A percentile compares a stretch with the other conserved stretches of the same genome.
Evolutionary conservation across 257 asterid species (phyloP).

Genomic region (Solanum microdontum): DNA sequence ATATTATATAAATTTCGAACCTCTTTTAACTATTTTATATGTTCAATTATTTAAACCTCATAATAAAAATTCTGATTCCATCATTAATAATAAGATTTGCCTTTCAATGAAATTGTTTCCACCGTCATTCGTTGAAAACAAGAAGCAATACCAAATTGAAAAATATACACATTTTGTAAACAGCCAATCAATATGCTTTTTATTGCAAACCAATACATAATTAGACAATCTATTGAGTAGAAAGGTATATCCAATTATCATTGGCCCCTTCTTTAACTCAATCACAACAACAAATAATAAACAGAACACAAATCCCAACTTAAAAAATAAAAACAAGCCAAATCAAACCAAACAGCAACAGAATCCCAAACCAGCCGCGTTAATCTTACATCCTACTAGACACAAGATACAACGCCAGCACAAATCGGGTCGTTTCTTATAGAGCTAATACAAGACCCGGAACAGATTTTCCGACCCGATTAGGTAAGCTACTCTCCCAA

Average conservation of each 20-base stretch:
- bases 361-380: neutral
- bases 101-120: neutral
- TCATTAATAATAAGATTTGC: neutral
- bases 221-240: neutral
- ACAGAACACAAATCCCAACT: neutral
- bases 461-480: constrained; percentile 79
- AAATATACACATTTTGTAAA: neutral
- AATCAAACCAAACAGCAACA: constrained; percentile 6
- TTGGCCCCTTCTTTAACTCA: constrained; percentile 17
- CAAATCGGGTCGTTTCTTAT: constrained; percentile 1
- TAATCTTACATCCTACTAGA: neutral
- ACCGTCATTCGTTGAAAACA: neutral
- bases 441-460: constrained; percentile 83
- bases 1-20: too few species aligned
- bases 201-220: constrained; percentile 8
- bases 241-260: constrained; percentile 15
- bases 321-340: neutral
- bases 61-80: too few species aligned
- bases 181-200: constrained; percentile 1
- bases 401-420: neutral
- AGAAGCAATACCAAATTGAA: neutral
- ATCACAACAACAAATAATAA: neutral
- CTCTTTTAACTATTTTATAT: too few species aligned
- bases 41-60: too few species aligned
- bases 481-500: constrained; percentile 77